Base-by-base conservation (phyloP, 164 flowering plant genomes). In the Magnolia kwangsiensis region DNA sequence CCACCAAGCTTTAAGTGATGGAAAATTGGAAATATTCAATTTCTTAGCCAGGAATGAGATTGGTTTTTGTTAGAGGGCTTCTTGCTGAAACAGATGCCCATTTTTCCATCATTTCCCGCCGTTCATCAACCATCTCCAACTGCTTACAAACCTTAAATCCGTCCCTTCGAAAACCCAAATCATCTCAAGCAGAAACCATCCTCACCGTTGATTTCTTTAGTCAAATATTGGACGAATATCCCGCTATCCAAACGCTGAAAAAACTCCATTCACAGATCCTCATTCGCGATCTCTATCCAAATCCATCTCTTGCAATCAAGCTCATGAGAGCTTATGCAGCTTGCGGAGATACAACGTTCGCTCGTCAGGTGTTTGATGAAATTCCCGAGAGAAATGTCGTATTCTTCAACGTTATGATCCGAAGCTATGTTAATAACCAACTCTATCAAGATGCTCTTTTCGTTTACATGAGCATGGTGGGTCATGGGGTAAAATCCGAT, bases 331-430 rank as follows among this genome's bases (percentile, higher is more conserved):
- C 78, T 0, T 75, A 75, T 69, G 67, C 73, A 14, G 59, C 20
- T 31, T 19, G 78, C 19, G 78, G 78, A 58, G 29, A 58, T 1
- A 65, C 78, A n/a, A 19, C 37, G 2, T 11, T 13, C 24, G 58
- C 79, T 20, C 69, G 74, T 63, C 74, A 61, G 3, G 50, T 77
- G 16, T 77, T 77, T 20, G 74, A 63, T 63, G 63, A 45, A 50
- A 65, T 61, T 77, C 61, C 69, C n/a, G 58, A 77, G 3, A 71
- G 70, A 49, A 71, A 64, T 31, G 74, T 63, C 9, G 59, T 77
- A 10, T 63, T 77, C 70, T 77, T 71, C 79, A 77, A 77, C 50
- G 69, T 65, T 59, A 77, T 77, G 79, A 77, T 77, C 21, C 29
- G 79, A 65, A 72, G 79, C 70, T 77, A 77, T 19, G 79, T 77